Conservation (phyloP, 2,329 filamentous ascomycete species). For the Xylaria sp. region DNA sequence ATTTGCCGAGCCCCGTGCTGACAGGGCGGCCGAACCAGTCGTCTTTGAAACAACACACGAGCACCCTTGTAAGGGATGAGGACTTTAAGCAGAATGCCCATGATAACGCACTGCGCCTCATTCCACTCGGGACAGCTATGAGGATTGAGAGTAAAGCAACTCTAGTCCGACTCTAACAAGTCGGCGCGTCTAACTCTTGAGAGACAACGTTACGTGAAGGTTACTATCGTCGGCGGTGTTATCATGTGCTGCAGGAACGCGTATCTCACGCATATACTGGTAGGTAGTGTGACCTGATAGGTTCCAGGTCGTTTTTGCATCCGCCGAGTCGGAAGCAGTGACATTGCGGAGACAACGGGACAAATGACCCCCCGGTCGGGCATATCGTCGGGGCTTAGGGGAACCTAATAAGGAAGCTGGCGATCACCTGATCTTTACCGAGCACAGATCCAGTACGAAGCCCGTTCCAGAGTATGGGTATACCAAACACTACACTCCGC, state of each 20-base stretch:
- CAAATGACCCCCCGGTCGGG: background rate
- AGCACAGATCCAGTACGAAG: background rate
- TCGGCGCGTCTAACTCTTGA: background rate
- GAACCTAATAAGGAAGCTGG: constrained; percentile 1
- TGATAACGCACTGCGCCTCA: background rate
- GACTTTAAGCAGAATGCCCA: background rate
- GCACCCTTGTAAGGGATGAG: background rate
- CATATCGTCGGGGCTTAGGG: background rate
- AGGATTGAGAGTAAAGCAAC: background rate
- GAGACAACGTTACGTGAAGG: constrained; percentile 1
- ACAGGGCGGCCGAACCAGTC: background rate
- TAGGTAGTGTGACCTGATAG: background rate
- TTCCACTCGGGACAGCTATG: background rate
- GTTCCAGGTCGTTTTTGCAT: background rate
- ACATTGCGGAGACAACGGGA: background rate
- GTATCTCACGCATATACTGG: background rate
- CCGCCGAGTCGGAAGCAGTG: background rate
- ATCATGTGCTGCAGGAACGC: background rate
- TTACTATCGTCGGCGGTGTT: background rate
- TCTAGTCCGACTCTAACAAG: background rate
- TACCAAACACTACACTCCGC: background rate
- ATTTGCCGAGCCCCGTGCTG: background rate
- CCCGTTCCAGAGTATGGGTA: constrained; percentile 1
- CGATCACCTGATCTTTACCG: background rate
- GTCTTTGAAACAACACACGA: background rate